Conservation (phyloP, 805 yeast genomes). For the fission yeast (Schizosaccharomyces pombe) region DNA sequence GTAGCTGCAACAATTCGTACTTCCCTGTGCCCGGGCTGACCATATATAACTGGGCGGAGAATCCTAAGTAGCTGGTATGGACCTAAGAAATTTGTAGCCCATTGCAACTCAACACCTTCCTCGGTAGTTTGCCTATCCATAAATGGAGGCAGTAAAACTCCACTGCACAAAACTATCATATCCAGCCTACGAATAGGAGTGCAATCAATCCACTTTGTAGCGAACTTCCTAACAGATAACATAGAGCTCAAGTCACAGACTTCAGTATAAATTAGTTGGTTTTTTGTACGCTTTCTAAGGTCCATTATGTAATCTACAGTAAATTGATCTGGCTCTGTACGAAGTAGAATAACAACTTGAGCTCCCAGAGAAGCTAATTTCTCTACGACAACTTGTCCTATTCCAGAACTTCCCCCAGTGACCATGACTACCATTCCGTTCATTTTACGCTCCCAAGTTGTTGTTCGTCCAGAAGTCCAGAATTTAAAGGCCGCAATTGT, state of each 20-base stretch:
- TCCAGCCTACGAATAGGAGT: slow-evolving; percentile 77
- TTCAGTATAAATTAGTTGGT: slow-evolving; percentile 71
- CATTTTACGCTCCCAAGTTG: slow-evolving; percentile 79
- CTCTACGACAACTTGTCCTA: slow-evolving; percentile 53
- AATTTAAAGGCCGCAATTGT: background rate
- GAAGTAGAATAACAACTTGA: slow-evolving; percentile 50
- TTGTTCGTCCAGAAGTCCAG: slow-evolving; percentile 30
- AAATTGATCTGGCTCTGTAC: slow-evolving; percentile 49
- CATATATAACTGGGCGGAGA: slow-evolving; percentile 58
- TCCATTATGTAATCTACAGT: slow-evolving; percentile 56
- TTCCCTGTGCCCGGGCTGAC: slow-evolving; percentile 87
- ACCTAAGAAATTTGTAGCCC: slow-evolving; percentile 59
- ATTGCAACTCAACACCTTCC: slow-evolving; percentile 75
- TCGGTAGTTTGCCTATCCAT: slow-evolving; percentile 35
- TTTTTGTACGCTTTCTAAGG: slow-evolving; percentile 42
- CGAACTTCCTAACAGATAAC: slow-evolving; percentile 61
- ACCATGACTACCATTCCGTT: slow-evolving; percentile 53
- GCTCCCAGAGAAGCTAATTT: slow-evolving; percentile 70
- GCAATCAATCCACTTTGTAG: slow-evolving; percentile 83
- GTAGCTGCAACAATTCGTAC: slow-evolving; percentile 61
- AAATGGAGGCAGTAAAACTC: slow-evolving; percentile 52
- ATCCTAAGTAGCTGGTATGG: slow-evolving; percentile 63
- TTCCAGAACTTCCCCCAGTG: slow-evolving; percentile 79
- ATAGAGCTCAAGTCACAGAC: slow-evolving; percentile 58
- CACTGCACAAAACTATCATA: slow-evolving; percentile 73